A percentile compares a stretch with the other conserved stretches of the same genome.
These are phyloP conservation scores for Alternaria sp. DNA, from an alignment of 2,329 filamentous ascomycete genomes.

Conservation along the genomic window DNA sequence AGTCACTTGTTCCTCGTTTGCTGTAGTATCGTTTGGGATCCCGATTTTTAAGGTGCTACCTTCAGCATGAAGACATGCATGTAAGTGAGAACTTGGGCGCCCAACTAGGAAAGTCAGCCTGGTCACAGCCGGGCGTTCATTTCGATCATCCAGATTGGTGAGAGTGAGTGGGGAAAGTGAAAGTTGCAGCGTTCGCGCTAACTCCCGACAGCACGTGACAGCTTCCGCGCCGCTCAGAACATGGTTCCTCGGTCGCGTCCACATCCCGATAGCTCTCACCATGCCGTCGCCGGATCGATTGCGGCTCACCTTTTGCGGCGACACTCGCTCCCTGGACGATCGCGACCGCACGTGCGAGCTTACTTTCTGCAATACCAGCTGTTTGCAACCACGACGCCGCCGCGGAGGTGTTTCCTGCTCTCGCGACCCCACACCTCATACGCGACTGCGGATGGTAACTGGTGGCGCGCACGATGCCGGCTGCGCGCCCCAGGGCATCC, in stretches of 20 bases:
- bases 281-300: background rate
- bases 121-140: background rate
- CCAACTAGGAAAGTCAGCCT: background rate
- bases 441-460: conserved; percentile 21
- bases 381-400: background rate
- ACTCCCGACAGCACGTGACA: conserved; percentile 22
- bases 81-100: background rate
- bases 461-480: conserved; percentile 68
- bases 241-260: conserved; percentile 9
- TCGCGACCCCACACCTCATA: background rate
- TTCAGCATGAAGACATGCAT: background rate
- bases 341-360: background rate
- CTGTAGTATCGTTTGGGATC: background rate
- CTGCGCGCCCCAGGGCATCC: conserved; percentile 80
- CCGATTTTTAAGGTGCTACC: background rate
- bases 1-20: background rate
- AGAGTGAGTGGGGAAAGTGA: conserved; percentile 11
- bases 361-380: background rate
- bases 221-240: background rate
- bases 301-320: background rate
- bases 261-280: background rate
- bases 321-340: background rate
- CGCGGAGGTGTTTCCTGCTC: conserved; percentile 2
- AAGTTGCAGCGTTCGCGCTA: conserved; percentile 18
- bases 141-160: background rate